Evolutionary conservation across 2,329 filamentous ascomycete species (phyloP), one percentile per base, ranked within the genome.

Genomic region (Aschersonia sp.): DNA sequence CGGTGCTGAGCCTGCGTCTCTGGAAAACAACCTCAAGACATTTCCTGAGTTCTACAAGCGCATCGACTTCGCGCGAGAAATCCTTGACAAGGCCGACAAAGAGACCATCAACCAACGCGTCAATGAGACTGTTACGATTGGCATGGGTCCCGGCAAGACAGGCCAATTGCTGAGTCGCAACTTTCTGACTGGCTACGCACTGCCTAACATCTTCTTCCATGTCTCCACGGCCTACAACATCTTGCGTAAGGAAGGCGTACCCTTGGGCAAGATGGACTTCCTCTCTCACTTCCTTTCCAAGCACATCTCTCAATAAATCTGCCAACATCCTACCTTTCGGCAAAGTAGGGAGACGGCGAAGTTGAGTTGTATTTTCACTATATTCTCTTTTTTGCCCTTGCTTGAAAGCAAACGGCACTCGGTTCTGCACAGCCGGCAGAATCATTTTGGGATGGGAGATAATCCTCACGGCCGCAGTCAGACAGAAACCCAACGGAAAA

Each of bases 131-230:
- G 57, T 68, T n/a, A 49, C 52, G 28, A 46, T 66, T 4, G 57
- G 52, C 3, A n/a, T 67, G 5, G 65, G 64, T 2, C 53, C 57
- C 20, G 51, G 52, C 38, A 61, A 57, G 50, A 51, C 46, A n/a
- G 56, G 50, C 32, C 40, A 56, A 41, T 47, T 64, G 45, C 49
- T 53, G 38, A 57, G 53, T 45, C 31, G 53, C 44, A 60, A 65
- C 2, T 83, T 77, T 56, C 56, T 75, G 29, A 56, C 62, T 41
- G 62, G 62, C 3, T 77, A 71, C 59, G 68, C 63, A 4, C 48
- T 79, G 43, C 78, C 80, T 29, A 82, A 84, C 56, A 61, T 82
- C 54, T 82, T 70, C 65, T 85, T 85, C 62, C 82, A 85, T 58
- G 53, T 76, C 10, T 69, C 61, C 3, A 79, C 70, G 9, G 68